phyloP scores from a whole-genome alignment of 192 early-diverging fungal genomes.

The Coemansia sp. region DNA sequence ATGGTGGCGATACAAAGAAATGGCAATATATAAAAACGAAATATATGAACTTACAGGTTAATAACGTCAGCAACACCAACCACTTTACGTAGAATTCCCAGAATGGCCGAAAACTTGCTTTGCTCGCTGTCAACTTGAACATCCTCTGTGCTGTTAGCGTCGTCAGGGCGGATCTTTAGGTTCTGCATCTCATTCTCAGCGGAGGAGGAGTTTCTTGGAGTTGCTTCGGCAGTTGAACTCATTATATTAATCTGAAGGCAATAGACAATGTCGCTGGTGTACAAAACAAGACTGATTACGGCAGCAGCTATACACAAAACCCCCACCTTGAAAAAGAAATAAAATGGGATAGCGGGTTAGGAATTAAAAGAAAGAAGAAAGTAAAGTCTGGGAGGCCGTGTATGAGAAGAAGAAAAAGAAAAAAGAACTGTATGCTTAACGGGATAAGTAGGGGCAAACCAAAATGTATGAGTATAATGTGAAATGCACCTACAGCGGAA shows the following conservation, averaged over 20 bases:
- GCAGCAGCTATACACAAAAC: neutral
- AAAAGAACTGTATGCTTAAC: neutral
- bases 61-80: conserved; percentile 70
- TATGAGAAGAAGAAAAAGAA: neutral
- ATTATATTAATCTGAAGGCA: neutral
- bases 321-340: neutral
- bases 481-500: neutral
- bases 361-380: neutral
- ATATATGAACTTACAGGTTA: conserved; percentile 42
- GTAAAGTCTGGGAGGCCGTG: neutral
- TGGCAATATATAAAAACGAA: neutral
- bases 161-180: conserved; percentile 19
- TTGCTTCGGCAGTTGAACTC: conserved; percentile 15
- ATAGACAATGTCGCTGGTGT: neutral
- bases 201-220: conserved; percentile 40
- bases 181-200: conserved; percentile 24
- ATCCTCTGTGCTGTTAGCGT: conserved; percentile 35
- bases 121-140: conserved; percentile 54
- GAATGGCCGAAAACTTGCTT: conserved; percentile 59
- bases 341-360: neutral
- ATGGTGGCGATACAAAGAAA: neutral
- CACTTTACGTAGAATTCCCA: conserved; percentile 64
- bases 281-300: neutral
- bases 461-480: neutral
- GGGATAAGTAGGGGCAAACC: too few species aligned